Evolutionary conservation across 2,329 filamentous ascomycete genomes (phyloP).

Genomic region (Pestalotiopsis sp.): DNA sequence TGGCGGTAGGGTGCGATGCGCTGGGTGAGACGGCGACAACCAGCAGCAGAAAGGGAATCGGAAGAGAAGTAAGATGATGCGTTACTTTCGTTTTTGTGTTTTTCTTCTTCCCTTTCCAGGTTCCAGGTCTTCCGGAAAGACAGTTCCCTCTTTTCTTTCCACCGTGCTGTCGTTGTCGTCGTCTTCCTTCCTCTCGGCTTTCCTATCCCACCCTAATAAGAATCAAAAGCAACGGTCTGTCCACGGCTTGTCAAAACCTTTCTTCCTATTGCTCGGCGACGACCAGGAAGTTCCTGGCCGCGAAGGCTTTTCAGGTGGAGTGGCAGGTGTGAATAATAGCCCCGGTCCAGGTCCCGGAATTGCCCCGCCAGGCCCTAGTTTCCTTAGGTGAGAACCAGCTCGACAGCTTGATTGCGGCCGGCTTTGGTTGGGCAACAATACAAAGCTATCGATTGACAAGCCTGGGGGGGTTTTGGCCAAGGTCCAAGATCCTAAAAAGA

Average conservation of each 20-base stretch:
- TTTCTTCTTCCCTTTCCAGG: background rate
- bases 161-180: background rate
- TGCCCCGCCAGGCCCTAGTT: conserved; percentile 6
- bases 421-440: conserved; percentile 1
- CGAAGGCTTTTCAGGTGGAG: conserved; percentile 7
- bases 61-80: background rate
- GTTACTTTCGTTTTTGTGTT: conserved; percentile 4
- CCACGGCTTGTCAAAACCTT: conserved; percentile 8
- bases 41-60: background rate
- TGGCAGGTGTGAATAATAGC: conserved; percentile 10
- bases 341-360: conserved; percentile 10
- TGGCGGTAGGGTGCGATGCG: background rate
- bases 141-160: background rate
- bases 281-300: conserved; percentile 6
- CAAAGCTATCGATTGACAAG: conserved; percentile 8
- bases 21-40: background rate
- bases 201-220: background rate
- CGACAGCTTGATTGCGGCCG: conserved; percentile 8
- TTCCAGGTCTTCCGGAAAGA: background rate
- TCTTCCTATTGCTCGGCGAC: conserved; percentile 9
- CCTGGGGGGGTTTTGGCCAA: background rate
- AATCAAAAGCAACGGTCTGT: background rate
- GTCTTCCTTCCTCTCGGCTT: background rate
- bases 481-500: background rate
- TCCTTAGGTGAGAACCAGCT: conserved; percentile 1